Evolutionary conservation across 106 monocot genomes (phyloP).

Genomic region (Vanilla planifolia): DNA sequence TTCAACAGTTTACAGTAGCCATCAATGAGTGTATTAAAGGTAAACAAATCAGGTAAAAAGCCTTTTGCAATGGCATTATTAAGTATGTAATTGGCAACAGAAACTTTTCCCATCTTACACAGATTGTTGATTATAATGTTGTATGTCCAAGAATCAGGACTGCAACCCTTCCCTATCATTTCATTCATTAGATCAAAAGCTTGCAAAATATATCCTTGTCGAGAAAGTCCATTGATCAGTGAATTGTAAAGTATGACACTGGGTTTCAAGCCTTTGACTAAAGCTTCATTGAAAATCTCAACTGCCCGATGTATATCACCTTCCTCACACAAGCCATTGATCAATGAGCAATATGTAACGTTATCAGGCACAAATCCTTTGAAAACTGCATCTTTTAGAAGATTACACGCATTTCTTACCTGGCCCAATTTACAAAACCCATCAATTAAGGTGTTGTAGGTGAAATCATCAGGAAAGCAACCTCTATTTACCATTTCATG

Average conservation of each 20-base stretch:
- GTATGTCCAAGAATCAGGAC: constrained; percentile 75
- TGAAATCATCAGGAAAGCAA: constrained; percentile 73
- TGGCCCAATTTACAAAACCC: constrained; percentile 74
- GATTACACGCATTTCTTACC: constrained; percentile 37
- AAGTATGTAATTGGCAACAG: constrained; percentile 60
- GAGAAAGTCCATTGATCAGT: constrained; percentile 63
- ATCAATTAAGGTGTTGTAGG: constrained; percentile 86
- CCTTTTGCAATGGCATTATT: constrained; percentile 64
- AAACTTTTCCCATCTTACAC: constrained; percentile 80
- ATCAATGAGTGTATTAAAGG: constrained; percentile 79
- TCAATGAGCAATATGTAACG: constrained; percentile 76
- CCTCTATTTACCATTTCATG: constrained; percentile 69
- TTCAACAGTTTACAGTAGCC: constrained; percentile 72
- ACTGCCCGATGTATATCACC: constrained; percentile 75
- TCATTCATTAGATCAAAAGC: constrained; percentile 72
- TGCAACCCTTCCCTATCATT: constrained; percentile 57
- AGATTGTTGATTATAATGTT: constrained; percentile 78
- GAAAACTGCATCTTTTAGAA: constrained; percentile 72
- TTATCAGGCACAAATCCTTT: constrained; percentile 83
- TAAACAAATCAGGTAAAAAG: constrained; percentile 77
- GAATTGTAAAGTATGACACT: constrained; percentile 66
- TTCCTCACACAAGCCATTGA: constrained; percentile 72
- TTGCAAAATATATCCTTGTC: constrained; percentile 63
- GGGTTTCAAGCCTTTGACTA: constrained; percentile 36
- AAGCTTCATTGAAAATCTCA: constrained; percentile 62